A percentile compares a stretch with the other conserved stretches of the same genome.
phyloP scores from a whole-genome alignment of 306 rosid genomes.

The Benincasa hispida region DNA sequence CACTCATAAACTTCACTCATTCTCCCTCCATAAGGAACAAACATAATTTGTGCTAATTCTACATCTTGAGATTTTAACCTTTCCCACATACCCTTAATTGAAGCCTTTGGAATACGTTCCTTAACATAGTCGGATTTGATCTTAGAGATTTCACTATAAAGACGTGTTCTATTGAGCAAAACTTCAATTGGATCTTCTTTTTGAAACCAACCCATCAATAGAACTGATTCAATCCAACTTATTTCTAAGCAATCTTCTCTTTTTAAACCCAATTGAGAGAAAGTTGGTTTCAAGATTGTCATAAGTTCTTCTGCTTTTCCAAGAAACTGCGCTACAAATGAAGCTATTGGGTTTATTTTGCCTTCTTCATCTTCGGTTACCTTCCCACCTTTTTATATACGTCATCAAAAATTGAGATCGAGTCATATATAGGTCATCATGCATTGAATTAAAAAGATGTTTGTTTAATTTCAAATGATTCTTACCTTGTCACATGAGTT shows the following conservation, averaged over 20 bases:
- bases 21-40: conserved; percentile 55
- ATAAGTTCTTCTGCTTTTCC: conserved; percentile 29
- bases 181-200: conserved; percentile 18
- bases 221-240: conserved; percentile 60
- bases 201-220: conserved; percentile 21
- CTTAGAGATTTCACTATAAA: conserved; percentile 21
- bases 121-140: conserved; percentile 56
- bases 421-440: too few relatives aligned
- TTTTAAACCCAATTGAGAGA: conserved; percentile 46
- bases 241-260: conserved; percentile 35
- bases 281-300: conserved; percentile 22
- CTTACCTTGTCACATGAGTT: too few relatives aligned
- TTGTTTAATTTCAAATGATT: too few relatives aligned
- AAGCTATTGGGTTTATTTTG: conserved; percentile 18
- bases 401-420: neutral
- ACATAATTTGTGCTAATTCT: conserved; percentile 29
- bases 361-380: conserved; percentile 10
- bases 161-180: conserved; percentile 14
- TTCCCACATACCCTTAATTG: conserved; percentile 33
- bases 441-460: too few relatives aligned
- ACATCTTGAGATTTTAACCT: conserved; percentile 22
- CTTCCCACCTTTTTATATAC: neutral
- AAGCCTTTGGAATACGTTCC: conserved; percentile 24
- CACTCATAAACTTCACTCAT: conserved; percentile 42
- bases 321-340: conserved; percentile 27